phyloP scores from a whole-genome alignment of 2,329 filamentous ascomycete species.

The Sporothrix euskadiensis region DNA sequence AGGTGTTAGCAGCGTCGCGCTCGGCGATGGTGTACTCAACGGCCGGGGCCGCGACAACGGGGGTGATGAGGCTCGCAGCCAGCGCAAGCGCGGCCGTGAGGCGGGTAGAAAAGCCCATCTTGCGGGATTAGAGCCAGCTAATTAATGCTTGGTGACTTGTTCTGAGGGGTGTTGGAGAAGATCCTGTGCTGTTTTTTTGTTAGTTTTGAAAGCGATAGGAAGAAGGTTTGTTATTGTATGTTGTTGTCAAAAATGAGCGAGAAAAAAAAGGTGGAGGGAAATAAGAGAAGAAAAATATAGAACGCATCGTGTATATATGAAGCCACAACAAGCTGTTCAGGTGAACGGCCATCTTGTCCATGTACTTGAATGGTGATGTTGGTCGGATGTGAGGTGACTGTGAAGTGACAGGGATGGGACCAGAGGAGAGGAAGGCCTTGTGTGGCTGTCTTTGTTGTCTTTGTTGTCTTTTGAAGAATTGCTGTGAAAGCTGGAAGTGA shows the following conservation, averaged over 20 bases:
- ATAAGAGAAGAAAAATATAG: background rate
- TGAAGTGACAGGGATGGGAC: background rate
- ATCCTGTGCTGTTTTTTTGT: conserved; percentile 11
- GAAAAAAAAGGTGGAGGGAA: background rate
- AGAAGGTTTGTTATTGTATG: background rate
- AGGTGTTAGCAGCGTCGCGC: conserved; percentile 18
- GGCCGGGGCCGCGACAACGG: conserved; percentile 29
- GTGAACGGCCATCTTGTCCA: background rate
- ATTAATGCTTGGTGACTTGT: conserved; percentile 24
- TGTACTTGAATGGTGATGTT: background rate
- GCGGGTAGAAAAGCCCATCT: conserved; percentile 49
- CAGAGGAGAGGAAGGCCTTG: background rate
- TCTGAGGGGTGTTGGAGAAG: background rate
- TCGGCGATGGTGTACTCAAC: background rate
- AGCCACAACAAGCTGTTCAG: too few species aligned
- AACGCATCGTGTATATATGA: background rate
- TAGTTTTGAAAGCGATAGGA: background rate
- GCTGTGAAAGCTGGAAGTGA: background rate
- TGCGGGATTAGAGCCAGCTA: conserved; percentile 40
- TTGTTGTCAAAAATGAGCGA: background rate
- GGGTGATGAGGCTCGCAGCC: conserved; percentile 26
- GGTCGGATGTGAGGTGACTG: background rate
- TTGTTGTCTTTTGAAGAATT: conserved; percentile 2
- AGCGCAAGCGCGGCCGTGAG: conserved; percentile 46
- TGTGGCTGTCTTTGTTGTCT: background rate